phyloP scores from a whole-genome alignment of 768 basidiomycete species.

The Filobasidium wieringae region DNA sequence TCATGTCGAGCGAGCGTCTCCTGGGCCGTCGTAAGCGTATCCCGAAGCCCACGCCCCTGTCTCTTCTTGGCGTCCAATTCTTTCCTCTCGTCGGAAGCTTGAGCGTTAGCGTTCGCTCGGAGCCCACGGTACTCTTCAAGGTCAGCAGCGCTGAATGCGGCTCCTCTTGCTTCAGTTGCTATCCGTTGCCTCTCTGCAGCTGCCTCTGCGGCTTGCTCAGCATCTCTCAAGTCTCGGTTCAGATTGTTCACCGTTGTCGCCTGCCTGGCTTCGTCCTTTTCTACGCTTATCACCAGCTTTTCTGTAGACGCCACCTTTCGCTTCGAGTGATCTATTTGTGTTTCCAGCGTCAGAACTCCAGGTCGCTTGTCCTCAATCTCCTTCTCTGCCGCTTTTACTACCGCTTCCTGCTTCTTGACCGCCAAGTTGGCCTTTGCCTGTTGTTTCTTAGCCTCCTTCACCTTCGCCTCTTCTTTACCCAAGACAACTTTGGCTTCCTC shows the following conservation, averaged over 20 bases:
- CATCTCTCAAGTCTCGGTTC: slow-evolving; percentile 54
- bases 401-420: slow-evolving; percentile 73
- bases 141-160: slow-evolving; percentile 69
- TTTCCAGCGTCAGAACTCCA: slow-evolving; percentile 67
- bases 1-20: slow-evolving; percentile 59
- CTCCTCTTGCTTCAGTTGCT: slow-evolving; percentile 55
- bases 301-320: slow-evolving; percentile 64
- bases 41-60: slow-evolving; percentile 63
- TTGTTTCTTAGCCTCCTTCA: slow-evolving; percentile 62
- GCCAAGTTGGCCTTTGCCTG: slow-evolving; percentile 65
- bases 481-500: slow-evolving; percentile 56
- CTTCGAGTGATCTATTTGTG: slow-evolving; percentile 73
- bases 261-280: slow-evolving; percentile 46
- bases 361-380: slow-evolving; percentile 68
- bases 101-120: slow-evolving; percentile 52
- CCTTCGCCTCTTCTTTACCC: slow-evolving; percentile 50
- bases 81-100: slow-evolving; percentile 79
- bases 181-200: slow-evolving; percentile 74
- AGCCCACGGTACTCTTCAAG: slow-evolving; percentile 75
- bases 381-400: slow-evolving; percentile 83
- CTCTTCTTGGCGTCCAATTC: slow-evolving; percentile 64
- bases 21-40: slow-evolving; percentile 54
- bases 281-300: slow-evolving; percentile 53
- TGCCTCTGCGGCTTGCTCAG: slow-evolving; percentile 57
- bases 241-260: slow-evolving; percentile 41